Evolutionary conservation across 192 early-diverging fungal species (phyloP), one percentile per base, ranked within the genome.

Genomic region (Coemansia sp.): DNA sequence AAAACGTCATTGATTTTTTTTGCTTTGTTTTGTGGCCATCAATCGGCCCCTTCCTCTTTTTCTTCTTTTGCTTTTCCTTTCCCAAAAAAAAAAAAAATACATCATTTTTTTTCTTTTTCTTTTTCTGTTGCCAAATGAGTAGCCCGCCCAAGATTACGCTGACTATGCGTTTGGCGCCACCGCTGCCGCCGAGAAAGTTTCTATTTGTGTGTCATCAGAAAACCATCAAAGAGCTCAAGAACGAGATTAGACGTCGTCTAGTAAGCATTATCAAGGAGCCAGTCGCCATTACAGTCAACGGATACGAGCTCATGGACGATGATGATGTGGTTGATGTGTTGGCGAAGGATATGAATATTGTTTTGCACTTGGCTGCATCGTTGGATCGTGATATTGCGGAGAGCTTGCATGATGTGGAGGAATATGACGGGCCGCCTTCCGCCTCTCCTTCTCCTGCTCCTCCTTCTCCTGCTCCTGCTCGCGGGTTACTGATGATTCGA

Each of bases 251-350:
- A 15, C 68, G 79, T 15, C 79, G 79, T 25, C 38, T 82, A 11
- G 24, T 42, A 1, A 20, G 42, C 4, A 57, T 81, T 6, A 70
- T 67, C 27, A 53, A 29, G 0, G 59, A 64, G n/a, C 73, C 79
- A 2, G 49, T 81, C 14, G 27, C 36, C 0, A 59, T 81, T 3
- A 24, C 51, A 0, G 39, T 40, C 2, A 59, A 63, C 32, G 79
- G 69, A 6, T 75, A 56, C 43, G 79, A 75, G 62, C 61, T 81
- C 31, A 81, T 81, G 79, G 79, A 81, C 47, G 73, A 81, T 15
- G 79, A 76, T 15, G 46, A 59, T 11, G 74, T 71, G 14, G 19
- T 4, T 6, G 74, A 77, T 46, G 32, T 77, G 14, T 31, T 77
- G 27, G 36, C 66, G 6, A 38, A 51, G 32, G 43, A 41, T 22